A percentile compares a stretch with the other conserved stretches of the same genome.
Conservation (phyloP, 441 rosid genomes). For the Euphorbia corollata region DNA sequence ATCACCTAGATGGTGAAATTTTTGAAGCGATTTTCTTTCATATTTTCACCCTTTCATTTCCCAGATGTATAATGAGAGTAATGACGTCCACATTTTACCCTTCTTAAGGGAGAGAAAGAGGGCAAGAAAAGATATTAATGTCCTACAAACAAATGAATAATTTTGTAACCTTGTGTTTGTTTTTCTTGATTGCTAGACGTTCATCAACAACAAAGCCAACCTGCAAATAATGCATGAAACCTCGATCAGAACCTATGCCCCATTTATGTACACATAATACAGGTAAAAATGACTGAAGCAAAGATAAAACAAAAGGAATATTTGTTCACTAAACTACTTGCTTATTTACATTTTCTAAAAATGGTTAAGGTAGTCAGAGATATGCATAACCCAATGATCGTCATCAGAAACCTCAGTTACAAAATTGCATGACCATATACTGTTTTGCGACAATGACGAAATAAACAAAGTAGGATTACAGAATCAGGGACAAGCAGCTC, state of each 20-base stretch:
- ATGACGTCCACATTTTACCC: background rate
- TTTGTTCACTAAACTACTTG: background rate
- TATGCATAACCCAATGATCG: no score
- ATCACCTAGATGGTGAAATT: no score
- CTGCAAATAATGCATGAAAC: constrained; percentile 31
- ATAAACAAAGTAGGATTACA: no score
- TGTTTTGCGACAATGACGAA: no score
- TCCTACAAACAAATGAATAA: constrained; percentile 2
- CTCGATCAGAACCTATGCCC: constrained; percentile 9
- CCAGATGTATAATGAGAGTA: no score
- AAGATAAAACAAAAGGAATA: background rate
- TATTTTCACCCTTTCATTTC: background rate
- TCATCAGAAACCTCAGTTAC: no score
- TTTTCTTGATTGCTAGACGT: constrained; percentile 61
- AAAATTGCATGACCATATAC: no score
- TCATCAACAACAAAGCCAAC: constrained; percentile 82
- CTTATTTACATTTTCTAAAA: no score
- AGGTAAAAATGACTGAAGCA: constrained; percentile 1
- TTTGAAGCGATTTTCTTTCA: no score
- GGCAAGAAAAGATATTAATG: no score
- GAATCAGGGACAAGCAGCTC: no score
- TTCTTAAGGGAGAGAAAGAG: background rate
- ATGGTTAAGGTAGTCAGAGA: no score
- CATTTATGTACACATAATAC: background rate
- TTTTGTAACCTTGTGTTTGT: constrained; percentile 69